These are phyloP conservation scores for Tylopilus rubrobrunneus DNA, from an alignment of 768 basidiomycete genomes.

Conservation along the genomic window DNA sequence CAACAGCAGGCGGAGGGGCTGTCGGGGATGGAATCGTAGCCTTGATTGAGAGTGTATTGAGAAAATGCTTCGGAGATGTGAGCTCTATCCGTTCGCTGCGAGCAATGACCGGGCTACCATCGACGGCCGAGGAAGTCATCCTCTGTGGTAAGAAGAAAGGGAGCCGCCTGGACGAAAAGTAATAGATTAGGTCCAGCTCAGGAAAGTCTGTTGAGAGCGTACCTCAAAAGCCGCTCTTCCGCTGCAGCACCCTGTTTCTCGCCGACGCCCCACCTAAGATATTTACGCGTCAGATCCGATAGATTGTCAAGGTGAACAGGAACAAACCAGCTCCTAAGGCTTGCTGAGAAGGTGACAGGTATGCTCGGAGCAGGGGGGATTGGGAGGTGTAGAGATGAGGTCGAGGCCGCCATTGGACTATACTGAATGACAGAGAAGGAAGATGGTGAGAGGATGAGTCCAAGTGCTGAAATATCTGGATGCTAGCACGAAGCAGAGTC, in stretches of 20 bases:
- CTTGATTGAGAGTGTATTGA: conserved; percentile 73
- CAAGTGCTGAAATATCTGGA: not conserved
- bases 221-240: conserved; percentile 72
- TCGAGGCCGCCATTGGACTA: conserved; percentile 24
- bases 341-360: conserved; percentile 64
- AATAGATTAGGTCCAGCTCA: conserved; percentile 1
- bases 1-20: conserved; percentile 72
- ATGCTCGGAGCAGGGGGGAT: conserved; percentile 62
- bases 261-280: conserved; percentile 63
- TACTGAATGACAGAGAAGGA: not conserved
- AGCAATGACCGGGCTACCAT: conserved; percentile 48
- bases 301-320: not conserved
- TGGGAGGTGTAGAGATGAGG: conserved; percentile 25
- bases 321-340: conserved; percentile 68
- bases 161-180: conserved; percentile 39
- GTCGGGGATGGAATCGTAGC: conserved; percentile 47
- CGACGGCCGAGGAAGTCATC: conserved; percentile 27
- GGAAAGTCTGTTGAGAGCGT: not conserved
- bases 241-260: conserved; percentile 70
- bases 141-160: conserved; percentile 55
- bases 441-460: too few species aligned
- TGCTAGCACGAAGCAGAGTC: not conserved
- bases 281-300: conserved; percentile 7
- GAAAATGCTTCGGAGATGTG: conserved; percentile 55
- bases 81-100: conserved; percentile 58